Conservation (phyloP, 441 rosid genomes). For the Erysimum pusillum region DNA sequence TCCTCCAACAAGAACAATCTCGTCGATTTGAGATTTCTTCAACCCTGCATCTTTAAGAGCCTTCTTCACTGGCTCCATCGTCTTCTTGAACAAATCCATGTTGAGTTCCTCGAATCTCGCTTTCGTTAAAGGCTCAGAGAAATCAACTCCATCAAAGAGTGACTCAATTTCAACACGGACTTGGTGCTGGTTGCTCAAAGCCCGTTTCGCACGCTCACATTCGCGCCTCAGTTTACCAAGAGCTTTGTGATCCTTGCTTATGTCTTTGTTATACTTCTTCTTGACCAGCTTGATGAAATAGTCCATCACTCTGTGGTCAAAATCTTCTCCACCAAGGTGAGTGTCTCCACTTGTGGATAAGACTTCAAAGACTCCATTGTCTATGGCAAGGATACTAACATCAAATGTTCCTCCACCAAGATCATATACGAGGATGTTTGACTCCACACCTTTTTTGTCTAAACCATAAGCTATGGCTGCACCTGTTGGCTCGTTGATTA, state of each 20-base stretch:
- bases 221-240: conserved; percentile 67
- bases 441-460: conserved; percentile 57
- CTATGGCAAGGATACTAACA: conserved; percentile 63
- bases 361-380: conserved; percentile 68
- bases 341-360: conserved; percentile 71
- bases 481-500: conserved; percentile 70
- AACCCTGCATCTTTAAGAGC: conserved; percentile 65
- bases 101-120: conserved; percentile 74
- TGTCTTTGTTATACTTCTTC: conserved; percentile 60
- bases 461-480: conserved; percentile 73
- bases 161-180: conserved; percentile 69
- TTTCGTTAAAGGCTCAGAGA: conserved; percentile 69
- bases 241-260: conserved; percentile 62
- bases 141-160: conserved; percentile 63
- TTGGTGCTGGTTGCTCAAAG: conserved; percentile 66
- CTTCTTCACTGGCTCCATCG: conserved; percentile 66
- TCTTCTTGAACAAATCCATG: conserved; percentile 69
- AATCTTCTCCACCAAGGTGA: conserved; percentile 73
- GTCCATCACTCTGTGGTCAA: conserved; percentile 70
- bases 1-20: conserved; percentile 51
- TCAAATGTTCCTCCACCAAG: conserved; percentile 76
- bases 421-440: conserved; percentile 63
- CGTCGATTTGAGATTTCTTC: conserved; percentile 50
- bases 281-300: conserved; percentile 66
- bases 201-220: conserved; percentile 68